phyloP scores from a whole-genome alignment of 2,329 filamentous ascomycete genomes.

The Cercospora beticola region DNA sequence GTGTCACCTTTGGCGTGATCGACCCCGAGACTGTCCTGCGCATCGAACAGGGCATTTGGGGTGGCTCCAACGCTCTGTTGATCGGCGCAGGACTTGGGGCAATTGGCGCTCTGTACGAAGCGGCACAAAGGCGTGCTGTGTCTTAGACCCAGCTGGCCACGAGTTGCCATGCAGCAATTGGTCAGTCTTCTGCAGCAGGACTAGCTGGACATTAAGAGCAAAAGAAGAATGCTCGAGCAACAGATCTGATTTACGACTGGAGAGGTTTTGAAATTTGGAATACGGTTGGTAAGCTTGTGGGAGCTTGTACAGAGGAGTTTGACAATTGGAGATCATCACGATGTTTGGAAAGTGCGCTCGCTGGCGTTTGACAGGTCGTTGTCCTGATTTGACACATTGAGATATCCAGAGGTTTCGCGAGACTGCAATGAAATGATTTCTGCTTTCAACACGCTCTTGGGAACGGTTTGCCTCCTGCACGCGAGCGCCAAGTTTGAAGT shows the following conservation, averaged over 20 bases:
- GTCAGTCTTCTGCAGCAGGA: background rate
- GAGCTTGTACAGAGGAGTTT: conserved; percentile 2
- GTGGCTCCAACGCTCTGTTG: conserved; percentile 68
- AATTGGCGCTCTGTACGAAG: conserved; percentile 73
- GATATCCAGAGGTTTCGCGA: conserved; percentile 7
- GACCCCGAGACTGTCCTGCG: conserved; percentile 59
- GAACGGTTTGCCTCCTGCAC: too few relatives aligned
- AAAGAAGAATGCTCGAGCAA: background rate
- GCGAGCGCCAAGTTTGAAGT: background rate
- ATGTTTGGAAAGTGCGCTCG: background rate
- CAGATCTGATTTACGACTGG: background rate
- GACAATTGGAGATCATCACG: background rate
- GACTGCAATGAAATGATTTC: conserved; percentile 3
- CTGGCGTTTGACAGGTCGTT: background rate
- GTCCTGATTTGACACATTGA: conserved; percentile 3
- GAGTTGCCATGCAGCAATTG: background rate
- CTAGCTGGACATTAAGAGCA: background rate
- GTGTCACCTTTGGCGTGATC: conserved; percentile 63
- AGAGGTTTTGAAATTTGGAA: background rate
- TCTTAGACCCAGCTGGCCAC: background rate
- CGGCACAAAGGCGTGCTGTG: conserved; percentile 57
- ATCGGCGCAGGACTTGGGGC: conserved; percentile 67
- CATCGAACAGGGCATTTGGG: conserved; percentile 67
- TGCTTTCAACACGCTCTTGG: background rate
- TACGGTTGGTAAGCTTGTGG: background rate